Conservation (phyloP, 1,284 basidiomycete genomes). For the Leccinum proximum region DNA sequence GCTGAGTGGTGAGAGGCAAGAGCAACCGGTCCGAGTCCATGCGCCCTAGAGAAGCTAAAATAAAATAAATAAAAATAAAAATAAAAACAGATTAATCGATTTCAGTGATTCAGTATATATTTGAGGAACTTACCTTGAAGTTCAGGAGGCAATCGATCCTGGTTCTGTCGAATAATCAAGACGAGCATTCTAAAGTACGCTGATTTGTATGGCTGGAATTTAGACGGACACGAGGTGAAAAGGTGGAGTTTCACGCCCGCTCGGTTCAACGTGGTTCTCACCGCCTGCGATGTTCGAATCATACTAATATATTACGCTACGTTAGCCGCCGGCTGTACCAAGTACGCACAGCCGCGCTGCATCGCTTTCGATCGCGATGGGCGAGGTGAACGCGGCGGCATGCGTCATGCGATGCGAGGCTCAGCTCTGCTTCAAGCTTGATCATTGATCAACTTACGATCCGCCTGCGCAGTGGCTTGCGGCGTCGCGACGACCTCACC, state of each 20-base stretch:
- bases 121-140: conserved; percentile 21
- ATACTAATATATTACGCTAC: neutral
- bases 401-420: too few relatives aligned
- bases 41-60: conserved; percentile 13
- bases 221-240: conserved; percentile 33
- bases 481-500: too few relatives aligned
- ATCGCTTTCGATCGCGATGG: too few relatives aligned
- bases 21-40: conserved; percentile 20
- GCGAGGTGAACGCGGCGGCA: too few relatives aligned
- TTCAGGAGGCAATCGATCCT: conserved; percentile 21
- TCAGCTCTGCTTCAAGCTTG: too few relatives aligned
- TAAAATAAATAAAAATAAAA: conserved; percentile 1
- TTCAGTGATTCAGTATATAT: neutral
- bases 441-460: too few relatives aligned
- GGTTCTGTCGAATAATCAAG: conserved; percentile 29
- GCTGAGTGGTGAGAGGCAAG: conserved; percentile 26
- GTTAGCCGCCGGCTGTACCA: too few relatives aligned
- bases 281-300: conserved; percentile 25
- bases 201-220: conserved; percentile 30
- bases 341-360: too few relatives aligned
- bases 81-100: neutral
- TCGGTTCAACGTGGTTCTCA: conserved; percentile 32
- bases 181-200: conserved; percentile 35
- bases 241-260: conserved; percentile 33
- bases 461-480: too few relatives aligned